Base-by-base conservation (phyloP, 1,139 yeast genomes). In the Sugiyamaella xylanicola region DNA sequence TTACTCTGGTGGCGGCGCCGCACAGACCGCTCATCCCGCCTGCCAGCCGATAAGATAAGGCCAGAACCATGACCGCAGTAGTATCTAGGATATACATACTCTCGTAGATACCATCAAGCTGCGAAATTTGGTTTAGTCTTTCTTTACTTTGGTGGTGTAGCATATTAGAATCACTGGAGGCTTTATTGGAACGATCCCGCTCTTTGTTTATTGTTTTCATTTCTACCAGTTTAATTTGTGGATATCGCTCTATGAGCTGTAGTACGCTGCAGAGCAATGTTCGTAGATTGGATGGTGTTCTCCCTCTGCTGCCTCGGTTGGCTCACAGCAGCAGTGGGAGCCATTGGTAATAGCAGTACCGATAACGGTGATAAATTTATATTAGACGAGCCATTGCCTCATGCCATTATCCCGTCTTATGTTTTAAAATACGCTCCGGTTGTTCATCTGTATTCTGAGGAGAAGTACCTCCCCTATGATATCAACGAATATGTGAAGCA, bases 401-500 rank as follows among this genome's bases (percentile, higher is more conserved):
- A 48, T 29, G 36, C 39, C n/a, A 39, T 40, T 13, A 50, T 92
- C 3, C 99, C 98, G 0, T 74, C 74, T n/a, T 93, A 85, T 70
- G 86, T 87, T 0, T 65, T 83, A 0, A 85, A 86, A 50, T 80
- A 83, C 68, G 93, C 77, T 2, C 98, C 99, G 0, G 72, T 85
- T 55, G 93, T 93, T 1, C 90, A 89, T 68, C 75, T 93, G 21
- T 92, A 92, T 73, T 85, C 95, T 1, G 99, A 93, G 68, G 99
- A 93, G 66, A 74, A 77, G 56, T 93, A 91, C 68, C 74, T 87
- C 61, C 99, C 99, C 0, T 89, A 89, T 62, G 95, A 90, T 65
- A 79, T 91, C 46, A 79, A 77, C 50, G 81, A 86, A 44, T 93
- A 72, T 69, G 92, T 89, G 11, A 74, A 75, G 9, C 80, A 88